These are phyloP conservation scores for Dothidotthia symphoricarpi DNA, from an alignment of 2,329 filamentous ascomycete species.

Conservation along the genomic window DNA sequence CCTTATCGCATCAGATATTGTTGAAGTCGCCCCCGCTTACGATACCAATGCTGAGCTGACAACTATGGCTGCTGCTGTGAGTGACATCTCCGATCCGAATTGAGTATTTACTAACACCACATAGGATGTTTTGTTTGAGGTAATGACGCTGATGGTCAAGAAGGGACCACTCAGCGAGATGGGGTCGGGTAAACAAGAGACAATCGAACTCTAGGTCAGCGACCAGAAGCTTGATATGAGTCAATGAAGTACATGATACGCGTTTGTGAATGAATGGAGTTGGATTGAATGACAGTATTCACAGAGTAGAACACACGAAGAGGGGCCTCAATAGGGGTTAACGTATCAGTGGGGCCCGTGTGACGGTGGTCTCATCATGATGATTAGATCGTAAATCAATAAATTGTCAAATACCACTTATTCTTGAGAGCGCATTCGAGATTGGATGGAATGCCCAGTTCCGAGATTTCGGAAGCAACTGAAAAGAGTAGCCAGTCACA, in stretches of 20 bases:
- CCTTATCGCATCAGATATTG: constrained; percentile 67
- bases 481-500: too few relatives aligned
- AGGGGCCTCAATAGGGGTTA: too few relatives aligned
- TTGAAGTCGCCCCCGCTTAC: constrained; percentile 71
- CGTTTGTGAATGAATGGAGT: too few relatives aligned
- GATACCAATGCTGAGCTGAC: constrained; percentile 71
- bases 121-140: constrained; percentile 67
- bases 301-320: too few relatives aligned
- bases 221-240: not conserved
- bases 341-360: too few relatives aligned
- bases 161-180: constrained; percentile 64
- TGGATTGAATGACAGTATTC: too few relatives aligned
- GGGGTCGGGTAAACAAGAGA: constrained; percentile 30
- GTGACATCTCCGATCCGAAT: constrained; percentile 6
- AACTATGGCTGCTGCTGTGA: constrained; percentile 67
- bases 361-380: too few relatives aligned
- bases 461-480: too few relatives aligned
- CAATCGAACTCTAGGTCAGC: constrained; percentile 24
- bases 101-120: constrained; percentile 4
- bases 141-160: constrained; percentile 82
- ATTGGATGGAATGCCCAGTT: too few relatives aligned
- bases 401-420: too few relatives aligned
- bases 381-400: too few relatives aligned
- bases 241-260: not conserved
- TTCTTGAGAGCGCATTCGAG: too few relatives aligned